Evolutionary conservation across 2,329 filamentous ascomycete genomes (phyloP), one percentile per base, ranked within the genome.

Genomic region (Penicillium sp.): DNA sequence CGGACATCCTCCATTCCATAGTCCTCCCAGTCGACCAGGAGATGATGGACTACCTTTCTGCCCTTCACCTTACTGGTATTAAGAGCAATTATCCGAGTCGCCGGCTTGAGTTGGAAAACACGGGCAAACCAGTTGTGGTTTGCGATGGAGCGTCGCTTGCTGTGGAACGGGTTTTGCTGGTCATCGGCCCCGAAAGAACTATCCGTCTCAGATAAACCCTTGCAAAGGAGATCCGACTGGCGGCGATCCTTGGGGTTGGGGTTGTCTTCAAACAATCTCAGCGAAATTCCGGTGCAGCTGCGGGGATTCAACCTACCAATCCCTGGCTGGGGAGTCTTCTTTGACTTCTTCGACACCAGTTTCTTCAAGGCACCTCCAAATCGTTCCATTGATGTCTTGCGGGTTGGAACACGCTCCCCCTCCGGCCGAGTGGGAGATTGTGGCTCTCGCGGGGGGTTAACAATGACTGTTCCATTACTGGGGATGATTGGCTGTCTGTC

Each of bases 91-190:
- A 90, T 83, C 62, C 86, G 85, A 16, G 81, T 88, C 0, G 88
- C 90, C 1, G 93, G 93, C 72, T 95, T 96, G 70, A 97, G 88
- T 54, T 92, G 87, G 78, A 98, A 91, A 46, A 98, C 85, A 16
- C 91, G 89, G 29, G 91, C 89, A 53, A 98, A 84, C 93, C 93
- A 97, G 65, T 89, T 96, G 69, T 92, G 88, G 70, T 87, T 67
- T 56, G 50, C 66, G 33, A 55, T 39, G 11, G 57, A 65, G 9
- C 21, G 62, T 25, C 45, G 64, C 47, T 60, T 64, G 52, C 29
- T 57, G 42, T 26, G 58, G 51, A 44, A 55, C 27, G 52, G 63
- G 43, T 35, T 63, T 8, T 56, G 58, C 1, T 44, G 26, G 33
- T 61, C 62, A 3, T 67, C 52, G 3, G 59, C 51, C 29, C 68